A percentile compares a stretch with the other conserved stretches of the same genome.
Conservation (phyloP, 495 filamentous ascomycete genomes). For the Filosporella fistucella region DNA sequence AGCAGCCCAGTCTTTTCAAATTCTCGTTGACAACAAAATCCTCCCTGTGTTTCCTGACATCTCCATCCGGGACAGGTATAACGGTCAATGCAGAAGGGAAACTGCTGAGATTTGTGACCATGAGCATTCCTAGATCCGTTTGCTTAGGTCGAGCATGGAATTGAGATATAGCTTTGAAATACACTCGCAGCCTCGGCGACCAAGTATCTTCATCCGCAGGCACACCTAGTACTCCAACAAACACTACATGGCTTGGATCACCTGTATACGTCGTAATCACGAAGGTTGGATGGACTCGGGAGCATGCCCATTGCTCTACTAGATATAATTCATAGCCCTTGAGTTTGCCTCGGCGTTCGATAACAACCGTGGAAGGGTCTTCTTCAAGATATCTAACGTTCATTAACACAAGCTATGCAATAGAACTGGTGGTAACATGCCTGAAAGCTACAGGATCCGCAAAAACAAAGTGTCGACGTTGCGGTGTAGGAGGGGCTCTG, state of each 20-base stretch:
- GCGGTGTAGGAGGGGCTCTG: slow-evolving; percentile 8
- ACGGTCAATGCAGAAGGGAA: slow-evolving; percentile 89
- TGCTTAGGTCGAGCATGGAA: slow-evolving; percentile 81
- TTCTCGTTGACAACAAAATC: slow-evolving; percentile 94
- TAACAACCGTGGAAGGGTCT: slow-evolving; percentile 70
- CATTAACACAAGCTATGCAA: not conserved
- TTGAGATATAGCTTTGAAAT: slow-evolving; percentile 80
- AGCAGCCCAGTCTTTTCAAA: slow-evolving; percentile 87
- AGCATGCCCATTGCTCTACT: slow-evolving; percentile 98
- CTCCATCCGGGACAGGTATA: slow-evolving; percentile 82
- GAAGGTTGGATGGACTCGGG: slow-evolving; percentile 82
- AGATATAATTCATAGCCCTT: slow-evolving; percentile 90
- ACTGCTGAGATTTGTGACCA: slow-evolving; percentile 88
- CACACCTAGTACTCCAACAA: slow-evolving; percentile 78
- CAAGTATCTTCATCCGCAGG: slow-evolving; percentile 76
- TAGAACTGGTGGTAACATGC: slow-evolving; percentile 23
- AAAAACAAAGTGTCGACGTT: slow-evolving; percentile 53
- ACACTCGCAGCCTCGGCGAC: slow-evolving; percentile 72
- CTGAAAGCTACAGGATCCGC: slow-evolving; percentile 70
- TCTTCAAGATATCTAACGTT: slow-evolving; percentile 73
- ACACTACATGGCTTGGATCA: slow-evolving; percentile 68
- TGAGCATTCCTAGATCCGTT: slow-evolving; percentile 76
- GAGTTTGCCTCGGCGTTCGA: slow-evolving; percentile 63
- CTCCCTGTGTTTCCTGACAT: slow-evolving; percentile 73
- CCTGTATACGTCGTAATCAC: slow-evolving; percentile 94